Percentiles rank a stretch among this genome's conserved stretches.
Evolutionary conservation across 2,329 filamentous ascomycete genomes (phyloP).

Genomic region (Xylaria hypoxylon): DNA sequence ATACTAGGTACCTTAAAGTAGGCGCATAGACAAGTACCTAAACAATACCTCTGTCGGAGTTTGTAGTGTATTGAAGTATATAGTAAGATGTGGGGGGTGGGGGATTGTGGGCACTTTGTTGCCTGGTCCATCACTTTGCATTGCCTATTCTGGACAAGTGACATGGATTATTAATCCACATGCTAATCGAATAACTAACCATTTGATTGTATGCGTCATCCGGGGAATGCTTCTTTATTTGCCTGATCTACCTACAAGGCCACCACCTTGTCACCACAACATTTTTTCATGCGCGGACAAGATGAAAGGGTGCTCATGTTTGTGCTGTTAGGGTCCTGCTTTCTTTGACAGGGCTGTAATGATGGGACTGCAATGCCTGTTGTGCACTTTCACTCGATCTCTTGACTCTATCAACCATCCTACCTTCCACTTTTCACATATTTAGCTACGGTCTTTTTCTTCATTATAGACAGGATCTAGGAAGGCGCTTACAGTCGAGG

Average conservation of each 20-base stretch:
- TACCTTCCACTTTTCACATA: background rate
- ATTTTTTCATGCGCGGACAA: background rate
- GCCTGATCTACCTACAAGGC: slow-evolving; percentile 2
- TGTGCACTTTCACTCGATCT: background rate
- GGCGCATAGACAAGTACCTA: too few relatives aligned
- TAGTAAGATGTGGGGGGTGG: too few relatives aligned
- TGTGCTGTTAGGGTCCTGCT: background rate
- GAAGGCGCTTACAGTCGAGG: background rate
- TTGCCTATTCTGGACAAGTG: background rate
- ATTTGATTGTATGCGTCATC: slow-evolving; percentile 32
- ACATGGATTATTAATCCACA: background rate
- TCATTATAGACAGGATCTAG: background rate
- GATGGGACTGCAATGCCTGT: background rate
- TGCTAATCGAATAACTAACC: too few relatives aligned
- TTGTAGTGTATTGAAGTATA: too few relatives aligned
- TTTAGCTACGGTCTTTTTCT: background rate
- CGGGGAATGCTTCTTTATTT: slow-evolving; percentile 4
- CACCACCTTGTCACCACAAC: background rate
- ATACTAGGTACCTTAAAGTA: too few relatives aligned
- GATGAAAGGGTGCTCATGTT: background rate
- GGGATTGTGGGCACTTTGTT: background rate
- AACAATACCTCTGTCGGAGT: too few relatives aligned
- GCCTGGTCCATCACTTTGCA: background rate
- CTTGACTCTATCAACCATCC: background rate
- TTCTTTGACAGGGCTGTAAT: background rate